Evolutionary conservation across 2,329 filamentous ascomycete species (phyloP).

Genomic region (Fusarium sp.): DNA sequence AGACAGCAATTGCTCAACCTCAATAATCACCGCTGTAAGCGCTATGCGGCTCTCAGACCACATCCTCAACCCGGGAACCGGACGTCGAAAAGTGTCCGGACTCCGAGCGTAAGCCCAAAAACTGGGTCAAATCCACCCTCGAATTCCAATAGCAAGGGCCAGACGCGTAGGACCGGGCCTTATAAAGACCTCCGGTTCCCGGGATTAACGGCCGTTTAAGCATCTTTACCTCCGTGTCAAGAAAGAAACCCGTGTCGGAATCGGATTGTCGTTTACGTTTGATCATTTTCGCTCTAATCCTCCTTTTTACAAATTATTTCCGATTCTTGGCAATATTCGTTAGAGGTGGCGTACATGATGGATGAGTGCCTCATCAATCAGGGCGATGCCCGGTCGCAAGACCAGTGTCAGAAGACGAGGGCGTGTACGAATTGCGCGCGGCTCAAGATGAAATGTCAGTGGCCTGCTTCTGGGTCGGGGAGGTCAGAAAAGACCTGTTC

Average conservation of each 20-base stretch:
- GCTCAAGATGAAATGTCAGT: slow-evolving; percentile 57
- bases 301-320: not conserved
- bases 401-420: slow-evolving; percentile 46
- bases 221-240: slow-evolving; percentile 22
- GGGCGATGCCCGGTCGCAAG: slow-evolving; percentile 9
- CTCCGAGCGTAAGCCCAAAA: not conserved
- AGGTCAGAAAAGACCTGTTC: slow-evolving; percentile 45
- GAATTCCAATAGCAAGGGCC: not conserved
- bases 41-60: not conserved
- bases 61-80: slow-evolving; percentile 1
- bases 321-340: not conserved
- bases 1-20: no score
- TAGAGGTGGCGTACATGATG: slow-evolving; percentile 19
- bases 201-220: slow-evolving; percentile 30
- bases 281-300: not conserved
- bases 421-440: slow-evolving; percentile 55
- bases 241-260: not conserved
- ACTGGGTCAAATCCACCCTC: not conserved
- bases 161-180: slow-evolving; percentile 6
- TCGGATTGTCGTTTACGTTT: not conserved
- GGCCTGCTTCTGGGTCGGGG: slow-evolving; percentile 47
- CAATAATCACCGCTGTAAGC: not conserved
- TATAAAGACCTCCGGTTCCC: slow-evolving; percentile 36
- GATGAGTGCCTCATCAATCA: slow-evolving; percentile 44
- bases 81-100: slow-evolving; percentile 2